Evolutionary conservation across 345 rosid genomes (phyloP).

Genomic region (Trapa bicornis): DNA sequence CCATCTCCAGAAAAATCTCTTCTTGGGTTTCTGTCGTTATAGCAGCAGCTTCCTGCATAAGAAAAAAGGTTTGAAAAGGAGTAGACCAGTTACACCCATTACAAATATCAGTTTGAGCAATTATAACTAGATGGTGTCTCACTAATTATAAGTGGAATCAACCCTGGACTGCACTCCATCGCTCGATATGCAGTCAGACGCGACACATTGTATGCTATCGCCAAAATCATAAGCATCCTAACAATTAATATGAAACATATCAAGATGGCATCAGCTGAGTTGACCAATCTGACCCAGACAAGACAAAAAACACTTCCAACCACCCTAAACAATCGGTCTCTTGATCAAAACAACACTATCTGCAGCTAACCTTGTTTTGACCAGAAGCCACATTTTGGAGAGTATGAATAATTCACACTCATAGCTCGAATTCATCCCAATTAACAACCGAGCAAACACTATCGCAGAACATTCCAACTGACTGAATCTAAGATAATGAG

Average conservation of each 20-base stretch:
- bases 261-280: background rate
- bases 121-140: background rate
- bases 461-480: background rate
- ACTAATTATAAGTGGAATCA: background rate
- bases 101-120: background rate
- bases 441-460: background rate
- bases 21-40: slow-evolving; percentile 67
- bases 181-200: background rate
- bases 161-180: background rate
- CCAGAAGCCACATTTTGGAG: background rate
- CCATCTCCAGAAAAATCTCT: slow-evolving; percentile 68
- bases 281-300: background rate
- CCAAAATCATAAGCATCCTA: background rate
- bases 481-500: background rate
- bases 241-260: background rate
- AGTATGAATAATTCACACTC: background rate
- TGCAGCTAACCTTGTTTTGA: background rate
- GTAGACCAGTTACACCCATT: background rate
- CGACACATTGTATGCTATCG: background rate
- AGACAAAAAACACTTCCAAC: background rate
- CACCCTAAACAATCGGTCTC: no score
- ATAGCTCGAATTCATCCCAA: background rate
- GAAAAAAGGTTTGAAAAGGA: background rate
- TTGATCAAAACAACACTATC: background rate
- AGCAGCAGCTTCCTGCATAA: slow-evolving; percentile 67